phyloP scores from a whole-genome alignment of 148 eudicot species.

The Diospyros lotus region DNA sequence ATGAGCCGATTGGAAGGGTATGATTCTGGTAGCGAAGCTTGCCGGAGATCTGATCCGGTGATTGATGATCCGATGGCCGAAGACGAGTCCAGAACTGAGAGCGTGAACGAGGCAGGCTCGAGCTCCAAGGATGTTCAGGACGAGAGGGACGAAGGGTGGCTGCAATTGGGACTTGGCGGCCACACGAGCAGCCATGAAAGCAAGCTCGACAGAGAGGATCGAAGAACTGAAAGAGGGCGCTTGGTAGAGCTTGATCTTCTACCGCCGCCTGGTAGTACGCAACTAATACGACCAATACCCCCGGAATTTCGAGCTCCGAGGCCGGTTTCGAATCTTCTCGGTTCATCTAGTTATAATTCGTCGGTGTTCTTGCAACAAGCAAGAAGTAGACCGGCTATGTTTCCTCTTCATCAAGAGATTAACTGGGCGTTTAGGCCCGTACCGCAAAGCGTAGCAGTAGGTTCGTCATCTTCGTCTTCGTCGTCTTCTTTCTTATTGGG shows the following conservation, averaged over 20 bases:
- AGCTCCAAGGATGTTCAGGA: slow-evolving; percentile 16
- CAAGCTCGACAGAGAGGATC: slow-evolving; percentile 1
- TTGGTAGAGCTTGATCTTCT: slow-evolving; percentile 37
- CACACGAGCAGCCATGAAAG: slow-evolving; percentile 5
- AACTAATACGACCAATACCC: neutral
- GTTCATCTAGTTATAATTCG: neutral
- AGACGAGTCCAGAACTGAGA: slow-evolving; percentile 31
- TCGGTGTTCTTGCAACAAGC: slow-evolving; percentile 7
- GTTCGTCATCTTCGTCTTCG: slow-evolving; percentile 13
- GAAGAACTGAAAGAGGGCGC: slow-evolving; percentile 4
- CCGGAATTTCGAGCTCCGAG: slow-evolving; percentile 7
- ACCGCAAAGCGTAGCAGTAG: slow-evolving; percentile 15
- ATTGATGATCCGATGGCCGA: slow-evolving; percentile 24
- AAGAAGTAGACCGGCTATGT: neutral
- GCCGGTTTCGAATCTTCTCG: neutral
- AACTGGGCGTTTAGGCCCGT: slow-evolving; percentile 23
- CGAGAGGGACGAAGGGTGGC: slow-evolving; percentile 40
- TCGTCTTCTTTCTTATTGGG: slow-evolving; percentile 11
- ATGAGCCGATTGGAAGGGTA: slow-evolving; percentile 22
- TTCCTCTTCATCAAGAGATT: slow-evolving; percentile 13
- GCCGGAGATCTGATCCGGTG: slow-evolving; percentile 3
- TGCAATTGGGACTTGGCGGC: slow-evolving; percentile 58
- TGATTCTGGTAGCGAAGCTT: slow-evolving; percentile 7
- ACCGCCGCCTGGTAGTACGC: slow-evolving; percentile 5
- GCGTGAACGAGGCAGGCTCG: slow-evolving; percentile 26